Conservation (phyloP, 352 stramenopile genomes). For the Vaucheria bursata region DNA sequence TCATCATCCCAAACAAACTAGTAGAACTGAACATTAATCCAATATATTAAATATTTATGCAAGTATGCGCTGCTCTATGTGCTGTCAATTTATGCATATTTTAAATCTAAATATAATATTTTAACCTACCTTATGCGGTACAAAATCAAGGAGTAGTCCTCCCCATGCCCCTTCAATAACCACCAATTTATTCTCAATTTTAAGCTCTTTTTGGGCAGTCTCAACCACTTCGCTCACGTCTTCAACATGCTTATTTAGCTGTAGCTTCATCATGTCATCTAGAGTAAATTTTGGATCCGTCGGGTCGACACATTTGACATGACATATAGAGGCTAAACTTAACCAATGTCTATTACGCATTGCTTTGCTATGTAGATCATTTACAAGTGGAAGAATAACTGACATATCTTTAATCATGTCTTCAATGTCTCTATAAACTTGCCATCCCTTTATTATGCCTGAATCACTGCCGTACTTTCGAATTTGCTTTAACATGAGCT, state of each 20-base stretch:
- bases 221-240: constrained; percentile 87
- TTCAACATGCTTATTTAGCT: constrained; percentile 78
- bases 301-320: constrained; percentile 76
- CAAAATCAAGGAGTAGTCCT: constrained; percentile 78
- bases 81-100: too few relatives aligned
- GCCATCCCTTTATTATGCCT: constrained; percentile 73
- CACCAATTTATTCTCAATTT: constrained; percentile 89
- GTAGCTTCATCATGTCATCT: constrained; percentile 80
- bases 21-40: too few relatives aligned
- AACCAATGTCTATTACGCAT: constrained; percentile 88
- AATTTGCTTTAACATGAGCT: constrained; percentile 63
- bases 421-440: constrained; percentile 78
- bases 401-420: constrained; percentile 80
- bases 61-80: too few relatives aligned
- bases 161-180: constrained; percentile 79
- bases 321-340: constrained; percentile 79
- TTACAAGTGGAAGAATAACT: constrained; percentile 81
- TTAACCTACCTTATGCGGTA: constrained; percentile 72
- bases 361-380: constrained; percentile 83
- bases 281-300: constrained; percentile 77
- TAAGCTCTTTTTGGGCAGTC: constrained; percentile 87
- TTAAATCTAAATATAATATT: too few relatives aligned
- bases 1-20: too few relatives aligned
- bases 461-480: constrained; percentile 56
- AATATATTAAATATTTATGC: too few relatives aligned